Base-by-base conservation (phyloP, 345 rosid species). In the Cardiospermum halicacabum region DNA sequence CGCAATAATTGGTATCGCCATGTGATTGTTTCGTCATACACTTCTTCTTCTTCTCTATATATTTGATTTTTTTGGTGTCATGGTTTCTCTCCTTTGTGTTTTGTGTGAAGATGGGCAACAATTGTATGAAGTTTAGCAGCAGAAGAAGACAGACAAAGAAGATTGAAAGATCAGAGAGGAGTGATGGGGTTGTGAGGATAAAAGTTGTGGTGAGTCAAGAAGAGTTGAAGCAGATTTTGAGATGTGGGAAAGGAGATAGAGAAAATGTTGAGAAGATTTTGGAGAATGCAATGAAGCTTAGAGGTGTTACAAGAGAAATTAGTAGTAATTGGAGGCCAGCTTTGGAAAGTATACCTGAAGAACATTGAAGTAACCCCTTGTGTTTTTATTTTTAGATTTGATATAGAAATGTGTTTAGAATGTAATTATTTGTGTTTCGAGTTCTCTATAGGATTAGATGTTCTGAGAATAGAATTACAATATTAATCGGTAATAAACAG, bases 331-430 rank as follows among this genome's bases (percentile, higher is more conserved):
- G 88, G 91, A 87, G 80, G 75, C 91, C 86, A 10, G 56, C 70
- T 47, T 73, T 87, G 69, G 89, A 80, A 66, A 80, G 80, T 75
- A 87, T 87, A 63, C 93, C 89, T 0, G 93, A 87, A 62, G 75
- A 78, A 26, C 77, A 69, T 65, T 67, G 26, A 48, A 3, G 18
- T n/a, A n/a, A n/a, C n/a, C n/a, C 40, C 13, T 6, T 11, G 13
- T n/a, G 32, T 18, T 21, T 56, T 21, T 32, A 5, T 18, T 21
- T 9, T 11, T 56, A 1, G 27, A 12, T 30, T 31, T 6, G n/a
- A n/a, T n/a, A n/a, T n/a, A n/a, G n/a, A n/a, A n/a, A n/a, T n/a
- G n/a, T n/a, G n/a, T n/a, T n/a, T n/a, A n/a, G n/a, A n/a, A n/a
- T n/a, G n/a, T n/a, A n/a, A n/a, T n/a, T n/a, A n/a, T n/a, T n/a